Percentiles rank a stretch among this genome's conserved stretches.
These are phyloP conservation scores for Boletus pseudo-olivaceus DNA, from an alignment of 768 basidiomycete genomes.

Conservation along the genomic window DNA sequence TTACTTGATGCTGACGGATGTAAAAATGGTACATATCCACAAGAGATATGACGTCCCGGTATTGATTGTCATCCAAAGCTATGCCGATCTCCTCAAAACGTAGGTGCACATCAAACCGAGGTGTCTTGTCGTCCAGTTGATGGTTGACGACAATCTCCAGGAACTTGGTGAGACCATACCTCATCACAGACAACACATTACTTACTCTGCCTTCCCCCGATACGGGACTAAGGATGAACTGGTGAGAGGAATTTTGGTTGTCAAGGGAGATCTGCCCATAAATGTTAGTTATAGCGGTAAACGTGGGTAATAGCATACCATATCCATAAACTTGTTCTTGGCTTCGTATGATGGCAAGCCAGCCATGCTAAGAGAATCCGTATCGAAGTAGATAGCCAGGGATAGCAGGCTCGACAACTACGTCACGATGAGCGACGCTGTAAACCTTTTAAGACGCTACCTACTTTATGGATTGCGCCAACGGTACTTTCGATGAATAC, in stretches of 20 bases:
- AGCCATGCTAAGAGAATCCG: slow-evolving; percentile 79
- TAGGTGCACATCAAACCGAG: slow-evolving; percentile 84
- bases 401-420: slow-evolving; percentile 85
- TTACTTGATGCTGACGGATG: slow-evolving; percentile 75
- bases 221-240: slow-evolving; percentile 93
- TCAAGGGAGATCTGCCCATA: slow-evolving; percentile 48
- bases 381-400: slow-evolving; percentile 92
- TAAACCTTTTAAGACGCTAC: neutral
- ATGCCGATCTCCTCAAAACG: slow-evolving; percentile 93
- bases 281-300: slow-evolving; percentile 1
- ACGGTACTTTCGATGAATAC: slow-evolving; percentile 90
- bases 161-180: slow-evolving; percentile 2
- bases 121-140: slow-evolving; percentile 64
- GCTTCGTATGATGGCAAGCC: slow-evolving; percentile 63
- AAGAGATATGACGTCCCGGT: slow-evolving; percentile 87
- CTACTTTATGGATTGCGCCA: slow-evolving; percentile 85
- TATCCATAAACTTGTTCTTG: slow-evolving; percentile 65
- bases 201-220: slow-evolving; percentile 88
- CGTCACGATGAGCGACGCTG: slow-evolving; percentile 3
- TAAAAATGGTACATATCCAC: slow-evolving; percentile 98
- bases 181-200: neutral
- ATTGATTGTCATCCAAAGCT: slow-evolving; percentile 89
- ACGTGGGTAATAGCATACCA: slow-evolving; percentile 43
- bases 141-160: slow-evolving; percentile 78
- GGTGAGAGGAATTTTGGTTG: slow-evolving; percentile 51